Conservation (phyloP, 129 eudicot species). For the Tagetes patula region DNA sequence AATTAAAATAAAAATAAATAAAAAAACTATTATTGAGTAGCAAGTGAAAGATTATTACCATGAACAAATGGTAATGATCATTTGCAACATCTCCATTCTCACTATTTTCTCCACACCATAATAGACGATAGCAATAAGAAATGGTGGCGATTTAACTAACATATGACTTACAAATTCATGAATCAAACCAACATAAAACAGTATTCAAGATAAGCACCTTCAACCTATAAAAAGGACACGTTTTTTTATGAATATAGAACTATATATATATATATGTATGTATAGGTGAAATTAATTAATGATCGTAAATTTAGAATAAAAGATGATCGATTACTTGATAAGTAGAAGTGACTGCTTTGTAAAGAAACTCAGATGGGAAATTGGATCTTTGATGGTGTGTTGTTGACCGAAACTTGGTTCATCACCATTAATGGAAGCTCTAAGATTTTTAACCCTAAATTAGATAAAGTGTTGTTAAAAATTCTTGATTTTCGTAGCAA, state of each 20-base stretch:
- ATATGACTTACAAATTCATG: neutral
- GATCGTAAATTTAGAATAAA: neutral
- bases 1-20: neutral
- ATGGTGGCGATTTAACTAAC: neutral
- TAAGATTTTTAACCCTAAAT: too few relatives aligned
- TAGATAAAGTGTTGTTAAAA: too few relatives aligned
- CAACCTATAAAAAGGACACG: constrained; percentile 37
- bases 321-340: neutral
- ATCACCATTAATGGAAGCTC: too few relatives aligned
- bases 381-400: too few relatives aligned
- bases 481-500: too few relatives aligned
- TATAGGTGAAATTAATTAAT: neutral
- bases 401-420: too few relatives aligned
- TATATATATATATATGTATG: too few relatives aligned
- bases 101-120: constrained; percentile 41
- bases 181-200: neutral
- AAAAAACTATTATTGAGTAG: neutral
- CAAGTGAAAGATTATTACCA: constrained; percentile 35
- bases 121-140: neutral
- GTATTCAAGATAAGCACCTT: constrained; percentile 57
- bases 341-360: constrained; percentile 2
- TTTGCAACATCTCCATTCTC: constrained; percentile 57
- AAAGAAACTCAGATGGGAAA: constrained; percentile 12
- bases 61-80: constrained; percentile 72
- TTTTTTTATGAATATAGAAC: too few relatives aligned